phyloP scores from a whole-genome alignment of 2,329 filamentous ascomycete genomes.

The Ceratocystis destructans region DNA sequence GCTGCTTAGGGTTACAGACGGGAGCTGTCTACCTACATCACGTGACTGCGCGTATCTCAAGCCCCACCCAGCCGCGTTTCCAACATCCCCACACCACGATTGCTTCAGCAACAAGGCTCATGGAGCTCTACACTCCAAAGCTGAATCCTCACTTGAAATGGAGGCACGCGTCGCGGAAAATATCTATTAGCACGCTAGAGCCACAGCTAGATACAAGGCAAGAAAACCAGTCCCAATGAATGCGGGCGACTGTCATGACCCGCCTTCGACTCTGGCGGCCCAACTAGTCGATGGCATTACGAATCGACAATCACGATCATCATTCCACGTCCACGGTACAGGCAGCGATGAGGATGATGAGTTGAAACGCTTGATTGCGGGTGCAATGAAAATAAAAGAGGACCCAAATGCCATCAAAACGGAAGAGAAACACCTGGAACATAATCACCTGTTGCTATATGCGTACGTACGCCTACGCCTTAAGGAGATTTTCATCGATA shows the following conservation, averaged over 20 bases:
- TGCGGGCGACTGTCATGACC: constrained; percentile 26
- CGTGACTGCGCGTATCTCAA: constrained; percentile 3
- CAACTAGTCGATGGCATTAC: constrained; percentile 54
- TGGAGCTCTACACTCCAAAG: background rate
- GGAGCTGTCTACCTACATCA: background rate
- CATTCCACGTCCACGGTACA: constrained; percentile 51
- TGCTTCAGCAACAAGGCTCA: background rate
- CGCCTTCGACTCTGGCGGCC: constrained; percentile 73
- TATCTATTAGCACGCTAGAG: background rate
- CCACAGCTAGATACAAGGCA: background rate
- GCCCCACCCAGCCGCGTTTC: constrained; percentile 2
- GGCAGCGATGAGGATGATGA: constrained; percentile 54
- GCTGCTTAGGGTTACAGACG: background rate
- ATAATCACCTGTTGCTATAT: constrained; percentile 76
- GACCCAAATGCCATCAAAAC: constrained; percentile 42
- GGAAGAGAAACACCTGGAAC: constrained; percentile 50
- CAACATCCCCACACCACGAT: background rate
- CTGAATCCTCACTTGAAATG: background rate
- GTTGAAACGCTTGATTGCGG: constrained; percentile 53
- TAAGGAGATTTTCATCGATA: constrained; percentile 41
- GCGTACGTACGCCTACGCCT: constrained; percentile 70
- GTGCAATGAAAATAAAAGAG: constrained; percentile 42
- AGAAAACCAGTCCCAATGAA: constrained; percentile 1
- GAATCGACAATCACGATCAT: background rate
- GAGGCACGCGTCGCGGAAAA: background rate